Evolutionary conservation across 805 yeast species (phyloP).

Genomic region (Candida namnaoensis): DNA sequence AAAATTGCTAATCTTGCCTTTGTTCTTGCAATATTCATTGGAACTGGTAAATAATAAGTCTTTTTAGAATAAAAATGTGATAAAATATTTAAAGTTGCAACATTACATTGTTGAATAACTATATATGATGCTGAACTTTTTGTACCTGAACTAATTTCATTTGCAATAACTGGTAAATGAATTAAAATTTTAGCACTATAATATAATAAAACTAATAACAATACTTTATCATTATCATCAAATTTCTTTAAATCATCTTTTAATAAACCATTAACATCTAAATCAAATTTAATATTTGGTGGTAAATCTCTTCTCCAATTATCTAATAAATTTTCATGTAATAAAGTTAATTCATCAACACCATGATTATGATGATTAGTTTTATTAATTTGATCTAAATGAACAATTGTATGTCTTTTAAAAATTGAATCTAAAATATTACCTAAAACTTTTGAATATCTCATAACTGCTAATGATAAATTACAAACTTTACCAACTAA

Average conservation of each 20-base stretch:
- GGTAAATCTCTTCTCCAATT: constrained; percentile 75
- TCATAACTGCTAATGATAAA: constrained; percentile 54
- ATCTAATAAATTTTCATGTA: constrained; percentile 63
- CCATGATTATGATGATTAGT: constrained; percentile 1
- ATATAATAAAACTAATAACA: constrained; percentile 48
- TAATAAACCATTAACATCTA: constrained; percentile 49
- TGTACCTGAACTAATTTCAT: constrained; percentile 18
- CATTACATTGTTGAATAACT: constrained; percentile 59
- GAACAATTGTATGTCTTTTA: constrained; percentile 32
- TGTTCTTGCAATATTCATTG: constrained; percentile 53
- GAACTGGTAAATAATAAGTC: constrained; percentile 47
- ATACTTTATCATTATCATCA: constrained; percentile 28
- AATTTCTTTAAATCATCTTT: constrained; percentile 20
- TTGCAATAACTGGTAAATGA: constrained; percentile 54
- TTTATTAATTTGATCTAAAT: neutral
- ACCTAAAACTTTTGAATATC: constrained; percentile 67
- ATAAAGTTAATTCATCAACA: constrained; percentile 23
- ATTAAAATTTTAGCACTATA: constrained; percentile 56
- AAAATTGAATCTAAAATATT: constrained; percentile 63
- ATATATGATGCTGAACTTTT: constrained; percentile 49
- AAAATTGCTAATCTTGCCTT: constrained; percentile 54
- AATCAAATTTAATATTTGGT: constrained; percentile 46
- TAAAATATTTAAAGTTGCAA: constrained; percentile 48
- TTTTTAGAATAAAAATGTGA: constrained; percentile 30
- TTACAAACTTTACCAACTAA: constrained; percentile 65